phyloP scores from a whole-genome alignment of 2,329 filamentous ascomycete genomes.

The Scopulariopsis brevicaulis region DNA sequence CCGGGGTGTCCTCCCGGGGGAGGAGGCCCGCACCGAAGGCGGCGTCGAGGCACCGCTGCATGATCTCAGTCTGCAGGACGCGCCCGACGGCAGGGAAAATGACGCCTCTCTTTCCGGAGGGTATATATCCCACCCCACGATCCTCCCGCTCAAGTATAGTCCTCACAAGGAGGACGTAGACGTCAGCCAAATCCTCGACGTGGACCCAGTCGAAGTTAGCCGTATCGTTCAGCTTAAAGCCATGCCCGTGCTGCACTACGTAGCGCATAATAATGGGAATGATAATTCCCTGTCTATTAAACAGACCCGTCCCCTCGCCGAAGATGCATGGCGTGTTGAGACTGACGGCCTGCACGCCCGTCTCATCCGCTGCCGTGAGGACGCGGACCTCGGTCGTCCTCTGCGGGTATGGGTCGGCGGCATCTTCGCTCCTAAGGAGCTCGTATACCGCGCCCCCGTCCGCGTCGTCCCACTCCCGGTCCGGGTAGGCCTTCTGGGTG shows the following conservation, averaged over 20 bases:
- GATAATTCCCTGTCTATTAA: conserved; percentile 7
- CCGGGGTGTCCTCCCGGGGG: conserved; percentile 7
- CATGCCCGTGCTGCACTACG: conserved; percentile 5
- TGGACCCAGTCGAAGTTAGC: conserved; percentile 9
- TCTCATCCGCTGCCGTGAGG: conserved; percentile 5
- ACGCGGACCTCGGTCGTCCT: conserved; percentile 6
- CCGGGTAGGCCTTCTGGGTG: conserved; percentile 4
- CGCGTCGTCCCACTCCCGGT: conserved; percentile 7
- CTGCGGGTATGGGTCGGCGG: conserved; percentile 4
- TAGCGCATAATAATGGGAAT: conserved; percentile 5
- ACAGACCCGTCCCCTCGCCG: conserved; percentile 6
- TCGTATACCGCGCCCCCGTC: conserved; percentile 7
- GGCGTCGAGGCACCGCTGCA: conserved; percentile 7
- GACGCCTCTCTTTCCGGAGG: conserved; percentile 6
- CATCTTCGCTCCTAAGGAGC: conserved; percentile 5
- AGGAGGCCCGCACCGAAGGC: conserved; percentile 6
- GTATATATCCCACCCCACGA: conserved; percentile 6
- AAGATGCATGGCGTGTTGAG: conserved; percentile 8
- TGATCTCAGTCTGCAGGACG: conserved; percentile 5
- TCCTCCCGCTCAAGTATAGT: conserved; percentile 6
- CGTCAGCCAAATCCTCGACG: conserved; percentile 8
- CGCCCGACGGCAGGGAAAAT: conserved; percentile 7
- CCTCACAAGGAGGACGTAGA: conserved; percentile 6
- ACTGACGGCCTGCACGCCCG: conserved; percentile 6
- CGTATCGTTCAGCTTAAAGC: conserved; percentile 8